phyloP scores from a whole-genome alignment of 2,329 filamentous ascomycete genomes.

The Diplodia mutila region DNA sequence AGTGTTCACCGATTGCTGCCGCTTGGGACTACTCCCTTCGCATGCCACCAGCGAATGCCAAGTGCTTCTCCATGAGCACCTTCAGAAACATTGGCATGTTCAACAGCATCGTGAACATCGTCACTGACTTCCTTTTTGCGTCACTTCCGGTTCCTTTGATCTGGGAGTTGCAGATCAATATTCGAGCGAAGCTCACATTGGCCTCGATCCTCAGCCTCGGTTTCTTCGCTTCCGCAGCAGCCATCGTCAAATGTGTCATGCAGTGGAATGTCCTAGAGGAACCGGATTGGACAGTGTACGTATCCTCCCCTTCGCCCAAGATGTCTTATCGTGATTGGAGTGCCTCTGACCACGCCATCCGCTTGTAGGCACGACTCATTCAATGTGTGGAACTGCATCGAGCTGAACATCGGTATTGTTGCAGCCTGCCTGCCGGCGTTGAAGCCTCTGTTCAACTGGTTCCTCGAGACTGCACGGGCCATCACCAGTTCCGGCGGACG shows the following conservation, averaged over 20 bases:
- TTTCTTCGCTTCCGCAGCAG: constrained; percentile 47
- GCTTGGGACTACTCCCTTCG: constrained; percentile 48
- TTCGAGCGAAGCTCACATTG: constrained; percentile 53
- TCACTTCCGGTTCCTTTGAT: constrained; percentile 51
- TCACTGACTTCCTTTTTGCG: constrained; percentile 54
- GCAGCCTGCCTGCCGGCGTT: constrained; percentile 49
- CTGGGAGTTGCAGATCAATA: constrained; percentile 48
- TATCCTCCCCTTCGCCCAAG: not conserved
- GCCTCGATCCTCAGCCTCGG: constrained; percentile 47
- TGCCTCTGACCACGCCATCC: constrained; percentile 18
- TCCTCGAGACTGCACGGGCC: constrained; percentile 36
- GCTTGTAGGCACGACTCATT: constrained; percentile 39
- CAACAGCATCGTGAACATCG: constrained; percentile 53
- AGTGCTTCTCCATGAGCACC: constrained; percentile 48
- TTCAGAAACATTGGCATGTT: constrained; percentile 53
- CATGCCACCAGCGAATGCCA: constrained; percentile 38
- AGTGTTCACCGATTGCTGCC: constrained; percentile 51
- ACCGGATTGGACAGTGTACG: constrained; percentile 41
- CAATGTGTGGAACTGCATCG: constrained; percentile 51
- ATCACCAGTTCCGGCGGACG: constrained; percentile 28
- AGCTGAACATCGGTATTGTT: constrained; percentile 50
- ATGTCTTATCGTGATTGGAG: constrained; percentile 8
- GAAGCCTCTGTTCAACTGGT: constrained; percentile 42
- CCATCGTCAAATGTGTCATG: constrained; percentile 48
- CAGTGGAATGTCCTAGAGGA: constrained; percentile 43